Evolutionary conservation across 2,329 filamentous ascomycete genomes (phyloP).

Genomic region (Fusarium brachygibbosum): DNA sequence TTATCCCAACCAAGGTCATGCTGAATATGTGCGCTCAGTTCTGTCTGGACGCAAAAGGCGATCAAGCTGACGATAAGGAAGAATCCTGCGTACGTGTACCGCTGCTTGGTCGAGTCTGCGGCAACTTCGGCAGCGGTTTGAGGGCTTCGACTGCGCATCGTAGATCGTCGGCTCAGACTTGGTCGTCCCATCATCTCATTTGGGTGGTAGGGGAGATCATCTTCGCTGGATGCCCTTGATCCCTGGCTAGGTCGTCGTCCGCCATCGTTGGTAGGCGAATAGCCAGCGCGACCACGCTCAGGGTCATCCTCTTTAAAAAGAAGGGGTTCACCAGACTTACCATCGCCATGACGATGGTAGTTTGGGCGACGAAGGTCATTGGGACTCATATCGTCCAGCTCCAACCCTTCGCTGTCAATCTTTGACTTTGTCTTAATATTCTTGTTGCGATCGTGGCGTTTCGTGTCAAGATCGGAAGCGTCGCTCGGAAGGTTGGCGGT

Average conservation of each 20-base stretch:
- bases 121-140: conserved; percentile 58
- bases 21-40: conserved; percentile 95
- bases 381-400: conserved; percentile 58
- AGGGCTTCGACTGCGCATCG: conserved; percentile 84
- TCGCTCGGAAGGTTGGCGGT: conserved; percentile 45
- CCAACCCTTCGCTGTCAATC: conserved; percentile 45
- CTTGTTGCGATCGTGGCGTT: conserved; percentile 52
- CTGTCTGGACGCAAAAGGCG: conserved; percentile 93
- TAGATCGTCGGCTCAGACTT: conserved; percentile 65
- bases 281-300: conserved; percentile 47
- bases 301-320: conserved; percentile 55
- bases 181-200: conserved; percentile 47
- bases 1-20: conserved; percentile 94
- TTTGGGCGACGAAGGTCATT: conserved; percentile 58
- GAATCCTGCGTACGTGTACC: conserved; percentile 88
- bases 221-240: conserved; percentile 42
- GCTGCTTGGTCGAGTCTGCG: conserved; percentile 71
- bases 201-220: conserved; percentile 45
- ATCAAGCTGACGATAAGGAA: conserved; percentile 87
- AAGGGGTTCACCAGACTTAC: conserved; percentile 60
- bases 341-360: conserved; percentile 62
- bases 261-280: conserved; percentile 31
- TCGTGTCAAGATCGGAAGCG: conserved; percentile 50
- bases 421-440: conserved; percentile 51
- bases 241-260: conserved; percentile 35